Evolutionary conservation across 164 flowering plant species (phyloP).

Genomic region (Magnolia kwangsiensis): DNA sequence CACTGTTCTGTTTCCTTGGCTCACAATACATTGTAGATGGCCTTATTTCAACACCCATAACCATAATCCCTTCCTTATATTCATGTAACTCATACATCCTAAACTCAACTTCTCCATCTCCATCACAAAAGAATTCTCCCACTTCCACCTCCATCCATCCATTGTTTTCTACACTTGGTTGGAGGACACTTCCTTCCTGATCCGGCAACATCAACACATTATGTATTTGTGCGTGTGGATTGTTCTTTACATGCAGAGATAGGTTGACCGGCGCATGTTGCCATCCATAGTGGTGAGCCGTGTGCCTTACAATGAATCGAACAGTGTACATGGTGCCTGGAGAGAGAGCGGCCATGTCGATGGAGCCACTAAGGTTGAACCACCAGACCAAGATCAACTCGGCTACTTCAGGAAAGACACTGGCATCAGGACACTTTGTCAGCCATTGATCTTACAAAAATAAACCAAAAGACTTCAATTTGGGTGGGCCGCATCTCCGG

Average conservation of each 20-base stretch:
- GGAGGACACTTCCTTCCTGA: slow-evolving; percentile 39
- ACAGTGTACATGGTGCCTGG: slow-evolving; percentile 47
- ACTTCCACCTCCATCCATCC: slow-evolving; percentile 58
- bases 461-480: too few relatives aligned
- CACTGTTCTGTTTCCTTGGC: background rate
- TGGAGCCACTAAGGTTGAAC: slow-evolving; percentile 48
- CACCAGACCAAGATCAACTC: slow-evolving; percentile 48
- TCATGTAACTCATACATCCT: background rate
- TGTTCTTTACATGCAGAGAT: background rate
- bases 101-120: background rate
- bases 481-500: too few relatives aligned
- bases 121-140: slow-evolving; percentile 41
- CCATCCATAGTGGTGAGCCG: background rate
- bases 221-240: background rate
- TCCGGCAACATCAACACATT: background rate
- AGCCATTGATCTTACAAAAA: too few relatives aligned
- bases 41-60: background rate
- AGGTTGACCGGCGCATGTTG: background rate
- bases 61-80: background rate
- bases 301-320: slow-evolving; percentile 38
- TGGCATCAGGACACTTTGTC: background rate
- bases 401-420: slow-evolving; percentile 37
- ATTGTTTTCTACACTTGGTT: slow-evolving; percentile 37
- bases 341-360: slow-evolving; percentile 35
- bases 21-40: background rate